A percentile compares a stretch with the other conserved stretches of the same genome.
Conservation (phyloP, 2,329 filamentous ascomycete genomes). For the Neopestalotiopsis rosae region DNA sequence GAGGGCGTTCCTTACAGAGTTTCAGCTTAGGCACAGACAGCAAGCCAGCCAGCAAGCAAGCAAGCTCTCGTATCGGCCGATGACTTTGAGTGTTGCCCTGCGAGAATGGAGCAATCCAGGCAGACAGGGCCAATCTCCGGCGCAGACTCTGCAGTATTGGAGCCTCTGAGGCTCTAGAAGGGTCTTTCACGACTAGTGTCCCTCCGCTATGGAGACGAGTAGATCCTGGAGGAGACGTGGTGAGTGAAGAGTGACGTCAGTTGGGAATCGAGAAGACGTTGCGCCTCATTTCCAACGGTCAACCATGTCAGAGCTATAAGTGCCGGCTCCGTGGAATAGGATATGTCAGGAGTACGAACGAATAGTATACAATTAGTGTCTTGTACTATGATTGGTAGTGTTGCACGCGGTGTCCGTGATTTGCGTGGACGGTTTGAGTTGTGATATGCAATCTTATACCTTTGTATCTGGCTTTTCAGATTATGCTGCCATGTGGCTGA, state of each 20-base stretch:
- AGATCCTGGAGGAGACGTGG: neutral
- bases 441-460: too few relatives aligned
- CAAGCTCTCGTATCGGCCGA: too few relatives aligned
- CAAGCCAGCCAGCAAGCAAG: too few relatives aligned
- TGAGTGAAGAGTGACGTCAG: neutral
- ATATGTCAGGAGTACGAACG: neutral
- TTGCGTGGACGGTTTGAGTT: too few relatives aligned
- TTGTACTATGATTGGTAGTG: neutral
- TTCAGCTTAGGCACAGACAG: too few relatives aligned
- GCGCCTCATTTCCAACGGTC: constrained; percentile 2
- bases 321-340: neutral
- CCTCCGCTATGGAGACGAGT: neutral
- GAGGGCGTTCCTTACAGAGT: too few relatives aligned
- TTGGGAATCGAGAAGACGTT: neutral
- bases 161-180: constrained; percentile 1
- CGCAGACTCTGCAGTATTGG: neutral
- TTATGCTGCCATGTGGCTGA: too few relatives aligned
- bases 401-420: too few relatives aligned
- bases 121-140: neutral
- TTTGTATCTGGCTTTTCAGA: too few relatives aligned
- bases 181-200: neutral
- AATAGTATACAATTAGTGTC: neutral
- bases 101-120: too few relatives aligned
- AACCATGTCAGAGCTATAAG: neutral
- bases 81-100: too few relatives aligned